Percentiles rank a stretch among this genome's conserved stretches.
These are phyloP conservation scores for Sesbania bispinosa DNA, from an alignment of 306 rosid genomes.

Conservation along the genomic window DNA sequence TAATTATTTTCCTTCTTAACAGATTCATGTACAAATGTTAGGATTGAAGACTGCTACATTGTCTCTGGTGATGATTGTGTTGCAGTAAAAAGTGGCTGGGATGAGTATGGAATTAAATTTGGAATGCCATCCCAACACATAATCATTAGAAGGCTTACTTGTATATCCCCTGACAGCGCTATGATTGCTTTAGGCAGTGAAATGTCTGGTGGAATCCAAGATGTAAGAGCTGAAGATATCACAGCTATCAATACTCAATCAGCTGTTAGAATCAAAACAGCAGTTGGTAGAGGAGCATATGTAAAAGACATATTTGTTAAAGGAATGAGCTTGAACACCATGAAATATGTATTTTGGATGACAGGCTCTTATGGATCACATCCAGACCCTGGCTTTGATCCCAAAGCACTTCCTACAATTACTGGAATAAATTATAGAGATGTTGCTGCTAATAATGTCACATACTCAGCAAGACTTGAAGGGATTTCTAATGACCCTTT, in stretches of 20 bases:
- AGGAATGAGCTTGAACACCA: slow-evolving; percentile 42
- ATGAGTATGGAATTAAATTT: slow-evolving; percentile 51
- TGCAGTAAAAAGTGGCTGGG: slow-evolving; percentile 77
- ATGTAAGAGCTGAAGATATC: slow-evolving; percentile 59
- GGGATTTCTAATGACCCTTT: slow-evolving; percentile 51
- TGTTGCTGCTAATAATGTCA: slow-evolving; percentile 42
- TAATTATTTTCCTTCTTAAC: neutral
- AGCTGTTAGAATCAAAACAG: slow-evolving; percentile 59
- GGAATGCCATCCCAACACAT: slow-evolving; percentile 64
- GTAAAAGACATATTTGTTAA: slow-evolving; percentile 56
- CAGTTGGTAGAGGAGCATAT: slow-evolving; percentile 54
- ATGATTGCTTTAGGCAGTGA: slow-evolving; percentile 71
- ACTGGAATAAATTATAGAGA: slow-evolving; percentile 48
- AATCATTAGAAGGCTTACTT: slow-evolving; percentile 47
- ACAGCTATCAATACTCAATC: slow-evolving; percentile 54
- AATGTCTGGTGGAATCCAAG: slow-evolving; percentile 77
- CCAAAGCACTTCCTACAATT: slow-evolving; percentile 54
- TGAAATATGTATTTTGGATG: slow-evolving; percentile 73
- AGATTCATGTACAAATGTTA: slow-evolving; percentile 57
- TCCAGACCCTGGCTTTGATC: slow-evolving; percentile 44
- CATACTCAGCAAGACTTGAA: slow-evolving; percentile 40
- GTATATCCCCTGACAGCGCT: slow-evolving; percentile 64
- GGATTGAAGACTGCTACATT: slow-evolving; percentile 56
- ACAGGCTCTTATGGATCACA: slow-evolving; percentile 60
- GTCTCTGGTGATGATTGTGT: slow-evolving; percentile 76